phyloP scores from a whole-genome alignment of 2,329 filamentous ascomycete species.

The Cladophialophora psammophila region DNA sequence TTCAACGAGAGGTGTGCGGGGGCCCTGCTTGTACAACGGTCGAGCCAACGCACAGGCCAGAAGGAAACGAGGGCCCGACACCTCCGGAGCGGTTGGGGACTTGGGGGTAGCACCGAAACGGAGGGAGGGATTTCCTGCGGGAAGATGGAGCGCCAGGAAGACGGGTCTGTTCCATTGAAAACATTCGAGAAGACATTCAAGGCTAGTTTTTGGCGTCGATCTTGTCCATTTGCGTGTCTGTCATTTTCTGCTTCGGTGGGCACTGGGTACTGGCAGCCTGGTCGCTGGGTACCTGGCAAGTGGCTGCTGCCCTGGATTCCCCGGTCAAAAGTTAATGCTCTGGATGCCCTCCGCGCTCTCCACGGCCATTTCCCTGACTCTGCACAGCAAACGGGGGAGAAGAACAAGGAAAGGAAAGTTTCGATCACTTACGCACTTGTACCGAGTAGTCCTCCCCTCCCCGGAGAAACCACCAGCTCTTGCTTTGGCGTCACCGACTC shows the following conservation, averaged over 20 bases:
- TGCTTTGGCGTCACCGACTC: constrained; percentile 15
- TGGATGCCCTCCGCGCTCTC: no score
- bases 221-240: constrained; percentile 7
- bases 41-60: neutral
- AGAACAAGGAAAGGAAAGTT: neutral
- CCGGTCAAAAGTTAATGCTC: neutral
- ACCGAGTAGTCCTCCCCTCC: neutral
- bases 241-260: neutral
- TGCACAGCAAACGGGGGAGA: neutral
- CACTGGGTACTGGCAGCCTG: no score
- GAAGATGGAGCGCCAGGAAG: constrained; percentile 11
- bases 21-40: neutral
- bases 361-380: constrained; percentile 12
- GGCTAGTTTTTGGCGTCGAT: constrained; percentile 5
- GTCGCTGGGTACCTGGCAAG: neutral
- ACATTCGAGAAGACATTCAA: constrained; percentile 20
- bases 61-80: neutral
- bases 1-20: neutral
- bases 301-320: neutral
- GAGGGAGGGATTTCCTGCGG: constrained; percentile 8
- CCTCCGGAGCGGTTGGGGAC: neutral
- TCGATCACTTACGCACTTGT: neutral
- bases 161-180: constrained; percentile 10
- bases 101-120: neutral
- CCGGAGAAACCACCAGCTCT: neutral